Conservation (phyloP, 306 rosid genomes). For the Benincasa hispida region DNA sequence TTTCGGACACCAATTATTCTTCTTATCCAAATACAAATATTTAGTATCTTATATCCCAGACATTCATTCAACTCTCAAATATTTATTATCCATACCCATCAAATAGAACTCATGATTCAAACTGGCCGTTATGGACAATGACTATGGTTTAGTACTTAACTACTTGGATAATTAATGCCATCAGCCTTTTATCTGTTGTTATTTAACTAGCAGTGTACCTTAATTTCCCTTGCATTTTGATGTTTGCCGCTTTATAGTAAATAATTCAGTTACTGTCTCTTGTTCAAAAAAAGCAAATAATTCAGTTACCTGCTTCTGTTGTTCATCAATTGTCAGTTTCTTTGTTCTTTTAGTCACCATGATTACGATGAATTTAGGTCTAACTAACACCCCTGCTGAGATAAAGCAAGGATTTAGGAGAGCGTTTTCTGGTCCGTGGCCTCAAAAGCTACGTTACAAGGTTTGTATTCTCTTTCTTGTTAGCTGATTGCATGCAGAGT, state of each 20-base stretch:
- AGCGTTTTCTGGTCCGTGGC: constrained; percentile 81
- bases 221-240: neutral
- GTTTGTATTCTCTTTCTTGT: constrained; percentile 16
- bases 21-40: too few relatives aligned
- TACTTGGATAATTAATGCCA: neutral
- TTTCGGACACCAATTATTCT: too few relatives aligned
- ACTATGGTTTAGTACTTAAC: neutral
- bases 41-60: too few relatives aligned
- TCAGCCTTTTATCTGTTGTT: neutral
- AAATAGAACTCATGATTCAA: too few relatives aligned
- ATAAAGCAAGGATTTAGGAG: constrained; percentile 81
- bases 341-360: neutral
- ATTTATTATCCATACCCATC: too few relatives aligned
- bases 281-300: neutral
- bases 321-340: neutral
- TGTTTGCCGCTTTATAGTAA: neutral
- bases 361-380: constrained; percentile 28
- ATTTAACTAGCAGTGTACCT: neutral
- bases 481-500: neutral
- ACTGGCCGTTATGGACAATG: too few relatives aligned
- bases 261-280: too few relatives aligned
- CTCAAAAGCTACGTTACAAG: constrained; percentile 82
- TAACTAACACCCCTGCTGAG: constrained; percentile 47
- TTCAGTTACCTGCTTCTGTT: neutral
- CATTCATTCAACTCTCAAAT: too few relatives aligned